phyloP scores from a whole-genome alignment of 495 filamentous ascomycete species.

The Tetracladium marchalianum region DNA sequence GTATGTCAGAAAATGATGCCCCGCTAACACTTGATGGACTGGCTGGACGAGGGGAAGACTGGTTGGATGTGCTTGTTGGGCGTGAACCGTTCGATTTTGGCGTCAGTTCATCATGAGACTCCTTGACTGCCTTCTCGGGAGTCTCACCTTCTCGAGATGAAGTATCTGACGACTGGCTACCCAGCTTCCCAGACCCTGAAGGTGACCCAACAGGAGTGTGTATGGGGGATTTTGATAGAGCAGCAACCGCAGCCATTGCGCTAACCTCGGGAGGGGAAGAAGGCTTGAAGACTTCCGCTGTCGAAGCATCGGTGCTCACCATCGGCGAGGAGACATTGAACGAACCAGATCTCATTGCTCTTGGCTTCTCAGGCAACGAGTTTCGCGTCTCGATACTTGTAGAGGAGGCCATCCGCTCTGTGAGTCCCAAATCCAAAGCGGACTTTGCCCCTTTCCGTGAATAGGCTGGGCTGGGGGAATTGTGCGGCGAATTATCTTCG shows the following conservation, averaged over 20 bases:
- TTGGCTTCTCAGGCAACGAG: slow-evolving; percentile 33
- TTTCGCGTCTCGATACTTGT: slow-evolving; percentile 29
- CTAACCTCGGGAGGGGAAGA: slow-evolving; percentile 37
- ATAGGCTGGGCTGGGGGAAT: slow-evolving; percentile 21
- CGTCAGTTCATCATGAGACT: slow-evolving; percentile 9
- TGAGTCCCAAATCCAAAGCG: slow-evolving; percentile 3
- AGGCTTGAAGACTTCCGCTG: slow-evolving; percentile 43
- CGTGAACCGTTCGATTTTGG: slow-evolving; percentile 11
- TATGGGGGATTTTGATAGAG: slow-evolving; percentile 48
- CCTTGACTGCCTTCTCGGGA: background rate
- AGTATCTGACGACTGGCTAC: slow-evolving; percentile 30
- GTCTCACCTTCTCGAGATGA: slow-evolving; percentile 18
- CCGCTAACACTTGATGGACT: slow-evolving; percentile 24
- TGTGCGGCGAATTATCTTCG: slow-evolving; percentile 29
- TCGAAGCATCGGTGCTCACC: slow-evolving; percentile 50
- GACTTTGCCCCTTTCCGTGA: slow-evolving; percentile 17
- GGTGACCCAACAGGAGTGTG: slow-evolving; percentile 44
- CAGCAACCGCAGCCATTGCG: slow-evolving; percentile 54
- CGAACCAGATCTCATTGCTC: slow-evolving; percentile 48
- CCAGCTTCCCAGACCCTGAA: slow-evolving; percentile 25
- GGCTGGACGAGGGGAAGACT: slow-evolving; percentile 15
- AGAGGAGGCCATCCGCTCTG: slow-evolving; percentile 24
- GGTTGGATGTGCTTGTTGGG: slow-evolving; percentile 2
- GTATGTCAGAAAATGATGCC: slow-evolving; percentile 18
- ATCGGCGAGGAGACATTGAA: slow-evolving; percentile 55